These are phyloP conservation scores for Infundibulicybe gibba DNA, from an alignment of 768 basidiomycete genomes.

Conservation along the genomic window DNA sequence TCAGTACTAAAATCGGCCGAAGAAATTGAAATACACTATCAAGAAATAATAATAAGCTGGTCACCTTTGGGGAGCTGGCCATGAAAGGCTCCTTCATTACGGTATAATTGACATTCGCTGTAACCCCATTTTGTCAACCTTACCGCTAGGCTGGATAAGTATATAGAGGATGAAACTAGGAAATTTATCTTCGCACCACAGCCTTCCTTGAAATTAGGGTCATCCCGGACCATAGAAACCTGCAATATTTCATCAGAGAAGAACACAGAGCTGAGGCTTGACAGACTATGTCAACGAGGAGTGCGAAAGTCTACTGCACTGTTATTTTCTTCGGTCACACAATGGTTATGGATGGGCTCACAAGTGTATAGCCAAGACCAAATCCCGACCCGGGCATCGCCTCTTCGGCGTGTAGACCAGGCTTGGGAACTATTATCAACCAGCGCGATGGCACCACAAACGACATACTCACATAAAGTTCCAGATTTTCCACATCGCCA, in stretches of 20 bases:
- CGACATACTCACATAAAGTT: not conserved
- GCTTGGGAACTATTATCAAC: not conserved
- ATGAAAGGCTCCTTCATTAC: not conserved
- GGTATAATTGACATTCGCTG: slow-evolving; percentile 10
- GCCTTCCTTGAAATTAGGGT: not conserved
- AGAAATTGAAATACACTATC: not conserved
- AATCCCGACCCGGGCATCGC: not conserved
- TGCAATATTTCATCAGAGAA: not conserved
- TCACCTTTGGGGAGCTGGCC: not conserved
- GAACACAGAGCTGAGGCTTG: not conserved
- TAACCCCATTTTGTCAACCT: slow-evolving; percentile 18
- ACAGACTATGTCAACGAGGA: not conserved
- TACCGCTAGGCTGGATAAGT: slow-evolving; percentile 1
- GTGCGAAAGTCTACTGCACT: not conserved
- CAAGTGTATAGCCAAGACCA: slow-evolving; percentile 2
- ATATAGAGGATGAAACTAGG: too few relatives aligned
- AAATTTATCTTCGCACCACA: too few relatives aligned
- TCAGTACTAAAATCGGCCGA: not conserved
- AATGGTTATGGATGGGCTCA: not conserved
- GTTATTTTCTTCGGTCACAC: not conserved
- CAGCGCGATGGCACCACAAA: not conserved
- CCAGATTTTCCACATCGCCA: not conserved
- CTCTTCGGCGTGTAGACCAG: slow-evolving; percentile 2
- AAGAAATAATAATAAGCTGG: not conserved
- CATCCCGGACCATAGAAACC: not conserved